Conservation (phyloP, 345 rosid species). For the Linum usitatissimum region DNA sequence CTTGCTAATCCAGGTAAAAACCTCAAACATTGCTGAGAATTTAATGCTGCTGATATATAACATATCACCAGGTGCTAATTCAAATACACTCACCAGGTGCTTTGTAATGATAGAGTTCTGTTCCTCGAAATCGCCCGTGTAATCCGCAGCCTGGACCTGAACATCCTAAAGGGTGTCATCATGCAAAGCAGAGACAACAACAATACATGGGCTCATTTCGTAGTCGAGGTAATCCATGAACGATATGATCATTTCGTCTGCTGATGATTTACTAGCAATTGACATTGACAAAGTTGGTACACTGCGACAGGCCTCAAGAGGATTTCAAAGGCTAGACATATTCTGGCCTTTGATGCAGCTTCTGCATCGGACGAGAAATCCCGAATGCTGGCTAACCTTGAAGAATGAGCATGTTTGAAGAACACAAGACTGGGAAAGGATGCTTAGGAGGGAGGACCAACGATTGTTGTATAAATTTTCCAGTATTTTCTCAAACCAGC, state of each 20-base stretch:
- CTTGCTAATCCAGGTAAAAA: constrained; percentile 45
- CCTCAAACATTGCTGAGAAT: background rate
- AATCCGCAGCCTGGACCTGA: constrained; percentile 31
- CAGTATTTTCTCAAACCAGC: too few relatives aligned
- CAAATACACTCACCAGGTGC: constrained; percentile 32
- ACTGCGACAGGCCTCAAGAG: constrained; percentile 34
- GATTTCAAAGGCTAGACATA: constrained; percentile 50
- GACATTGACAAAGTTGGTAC: background rate
- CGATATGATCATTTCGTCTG: background rate
- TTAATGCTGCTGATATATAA: background rate
- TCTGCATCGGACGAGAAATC: constrained; percentile 28
- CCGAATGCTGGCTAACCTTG: constrained; percentile 1
- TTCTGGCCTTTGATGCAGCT: constrained; percentile 72
- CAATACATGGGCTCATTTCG: constrained; percentile 47
- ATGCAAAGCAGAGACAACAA: constrained; percentile 24
- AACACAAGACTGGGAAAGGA: too few relatives aligned
- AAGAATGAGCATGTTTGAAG: background rate
- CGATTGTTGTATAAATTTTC: background rate
- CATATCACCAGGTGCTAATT: background rate
- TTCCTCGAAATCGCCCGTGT: constrained; percentile 52
- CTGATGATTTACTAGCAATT: background rate
- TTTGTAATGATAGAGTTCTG: constrained; percentile 39
- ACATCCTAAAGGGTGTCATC: constrained; percentile 36
- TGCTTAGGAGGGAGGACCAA: background rate
- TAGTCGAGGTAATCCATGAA: constrained; percentile 37